Conservation (phyloP, 352 stramenopile species). For the Phytophthora capsici region DNA sequence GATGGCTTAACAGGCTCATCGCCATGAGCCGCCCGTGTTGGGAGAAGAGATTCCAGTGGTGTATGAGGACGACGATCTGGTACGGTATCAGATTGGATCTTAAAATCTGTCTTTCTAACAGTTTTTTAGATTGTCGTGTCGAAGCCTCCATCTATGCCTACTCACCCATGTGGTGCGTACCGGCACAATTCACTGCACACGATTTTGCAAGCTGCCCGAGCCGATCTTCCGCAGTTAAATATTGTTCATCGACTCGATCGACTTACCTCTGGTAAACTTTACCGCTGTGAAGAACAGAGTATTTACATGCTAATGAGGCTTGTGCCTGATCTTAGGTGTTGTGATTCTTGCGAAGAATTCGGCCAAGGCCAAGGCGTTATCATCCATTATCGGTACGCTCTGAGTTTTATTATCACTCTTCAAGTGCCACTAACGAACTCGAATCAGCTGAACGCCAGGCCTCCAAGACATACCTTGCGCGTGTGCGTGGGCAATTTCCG, state of each 20-base stretch:
- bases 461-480: conserved; percentile 96
- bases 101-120: no score
- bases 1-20: conserved; percentile 82
- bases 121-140: conserved; percentile 74
- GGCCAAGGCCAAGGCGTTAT: conserved; percentile 75
- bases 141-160: conserved; percentile 94
- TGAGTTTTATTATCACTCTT: background rate
- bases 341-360: conserved; percentile 86
- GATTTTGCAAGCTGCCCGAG: conserved; percentile 76
- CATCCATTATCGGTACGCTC: conserved; percentile 68
- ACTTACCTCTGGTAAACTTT: conserved; percentile 90
- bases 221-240: conserved; percentile 75
- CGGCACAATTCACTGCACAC: conserved; percentile 94
- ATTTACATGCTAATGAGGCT: background rate
- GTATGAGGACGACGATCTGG: conserved; percentile 78
- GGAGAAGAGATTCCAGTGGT: conserved; percentile 83
- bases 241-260: conserved; percentile 97
- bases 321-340: conserved; percentile 46
- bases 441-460: conserved; percentile 73
- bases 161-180: conserved; percentile 95
- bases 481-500: conserved; percentile 92
- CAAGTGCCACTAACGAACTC: background rate
- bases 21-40: conserved; percentile 95
- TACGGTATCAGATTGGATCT: no score
- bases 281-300: no score